These are phyloP conservation scores for Aquilaria sinensis DNA, from an alignment of 345 rosid genomes.

Conservation along the genomic window DNA sequence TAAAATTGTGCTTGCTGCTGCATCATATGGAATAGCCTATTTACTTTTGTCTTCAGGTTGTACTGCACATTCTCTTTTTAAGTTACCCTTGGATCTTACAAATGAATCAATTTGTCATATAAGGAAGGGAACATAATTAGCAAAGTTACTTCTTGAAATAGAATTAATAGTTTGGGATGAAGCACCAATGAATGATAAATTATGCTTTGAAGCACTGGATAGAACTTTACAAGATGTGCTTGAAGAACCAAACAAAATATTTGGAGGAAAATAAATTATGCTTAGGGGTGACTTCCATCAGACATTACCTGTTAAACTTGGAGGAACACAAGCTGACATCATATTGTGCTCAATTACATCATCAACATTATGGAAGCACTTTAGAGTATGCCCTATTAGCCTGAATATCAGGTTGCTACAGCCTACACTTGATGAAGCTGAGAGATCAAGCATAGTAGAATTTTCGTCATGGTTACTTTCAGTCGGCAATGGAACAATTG, in stretches of 20 bases:
- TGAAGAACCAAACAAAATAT: neutral
- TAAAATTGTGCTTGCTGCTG: neutral
- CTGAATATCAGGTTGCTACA: neutral
- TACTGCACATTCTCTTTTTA: slow-evolving; percentile 9
- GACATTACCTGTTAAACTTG: neutral
- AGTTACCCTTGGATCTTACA: neutral
- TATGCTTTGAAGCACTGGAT: slow-evolving; percentile 6
- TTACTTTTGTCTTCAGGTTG: neutral
- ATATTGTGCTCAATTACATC: neutral
- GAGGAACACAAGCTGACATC: neutral
- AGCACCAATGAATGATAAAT: slow-evolving; percentile 1
- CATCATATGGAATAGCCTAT: neutral
- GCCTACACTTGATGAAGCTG: neutral
- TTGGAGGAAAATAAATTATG: slow-evolving; percentile 3
- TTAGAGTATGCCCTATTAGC: neutral
- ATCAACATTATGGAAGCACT: neutral
- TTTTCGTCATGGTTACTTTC: neutral
- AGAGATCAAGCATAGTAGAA: neutral
- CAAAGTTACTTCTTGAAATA: neutral
- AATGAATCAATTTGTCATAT: slow-evolving; percentile 2
- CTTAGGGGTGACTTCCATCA: slow-evolving; percentile 3
- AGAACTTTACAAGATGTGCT: neutral
- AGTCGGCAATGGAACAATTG: neutral
- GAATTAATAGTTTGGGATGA: slow-evolving; percentile 14
- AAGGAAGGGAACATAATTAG: neutral